Evolutionary conservation across 1,284 basidiomycete species (phyloP), one percentile per base, ranked within the genome.

Genomic region (Fomitopsis schrenkii): DNA sequence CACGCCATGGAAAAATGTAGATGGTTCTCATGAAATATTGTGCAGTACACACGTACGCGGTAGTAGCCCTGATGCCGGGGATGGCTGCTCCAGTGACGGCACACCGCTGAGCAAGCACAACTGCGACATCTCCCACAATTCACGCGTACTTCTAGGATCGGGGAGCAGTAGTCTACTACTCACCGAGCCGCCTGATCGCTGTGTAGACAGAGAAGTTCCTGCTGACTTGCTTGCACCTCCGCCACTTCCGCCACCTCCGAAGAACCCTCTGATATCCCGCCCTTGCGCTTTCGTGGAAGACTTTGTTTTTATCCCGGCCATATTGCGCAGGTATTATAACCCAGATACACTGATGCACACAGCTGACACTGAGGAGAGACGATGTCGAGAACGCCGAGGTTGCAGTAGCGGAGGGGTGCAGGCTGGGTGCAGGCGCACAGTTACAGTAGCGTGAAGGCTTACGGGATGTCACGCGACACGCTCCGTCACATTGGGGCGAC

Each of bases 221-320:
- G 62, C 46, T 2, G 65, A 52, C 26, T 62, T 64, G 35, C 48
- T 50, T 5, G 9, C 28, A 5, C 48, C 48, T 33, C 14, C 48
- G 48, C 45, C 12, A n/a, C 40, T 9, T 41, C 14, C 44, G n/a
- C 62, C 61, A 17, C 67, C 70, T 10, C 74, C 74, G 64, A 82
- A 82, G 70, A 83, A 83, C 46, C 77, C 70, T 22, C 79, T 70
- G 15, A 83, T 78, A 59, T 80, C 78, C 64, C 75, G 76, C 17
- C 77, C 80, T n/a, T 69, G 59, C 5, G 66, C 14, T 58, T 73
- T 72, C 3, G 60, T 54, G 8, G 63, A 59, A 10, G 64, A 57
- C 58, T 74, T 72, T 1, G 63, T 15, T 46, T 68, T 70, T 2
- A 8, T 36, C 9, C 57, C 59, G n/a, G 62, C 61, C 67, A 67